phyloP scores from a whole-genome alignment of 768 basidiomycete genomes.

The Omphalotus guepiniiformis region DNA sequence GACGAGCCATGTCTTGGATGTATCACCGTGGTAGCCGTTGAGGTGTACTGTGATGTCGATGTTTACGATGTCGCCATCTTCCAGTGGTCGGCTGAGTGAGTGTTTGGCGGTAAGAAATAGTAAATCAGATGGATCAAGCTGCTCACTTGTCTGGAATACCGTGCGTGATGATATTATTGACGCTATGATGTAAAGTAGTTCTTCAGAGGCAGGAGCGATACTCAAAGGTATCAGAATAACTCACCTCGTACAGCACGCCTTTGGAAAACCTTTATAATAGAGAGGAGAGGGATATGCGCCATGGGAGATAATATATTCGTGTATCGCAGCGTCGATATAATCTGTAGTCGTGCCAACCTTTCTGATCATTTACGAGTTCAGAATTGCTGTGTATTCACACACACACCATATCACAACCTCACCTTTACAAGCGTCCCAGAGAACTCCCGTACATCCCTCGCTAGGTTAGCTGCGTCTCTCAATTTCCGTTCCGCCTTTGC shows the following conservation, averaged over 20 bases:
- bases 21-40: constrained; percentile 88
- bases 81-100: constrained; percentile 61
- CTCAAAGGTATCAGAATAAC: not conserved
- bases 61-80: constrained; percentile 84
- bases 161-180: constrained; percentile 85
- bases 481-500: constrained; percentile 48
- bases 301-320: constrained; percentile 61
- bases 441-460: constrained; percentile 51
- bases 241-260: constrained; percentile 70
- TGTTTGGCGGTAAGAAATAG: not conserved
- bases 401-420: constrained; percentile 10
- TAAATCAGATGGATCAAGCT: not conserved
- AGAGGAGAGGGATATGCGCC: constrained; percentile 87
- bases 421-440: constrained; percentile 54
- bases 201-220: constrained; percentile 35
- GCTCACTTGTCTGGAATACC: constrained; percentile 89
- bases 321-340: constrained; percentile 65
- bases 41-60: constrained; percentile 83
- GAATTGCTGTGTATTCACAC: constrained; percentile 1
- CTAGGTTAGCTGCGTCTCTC: constrained; percentile 51
- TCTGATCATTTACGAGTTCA: not conserved
- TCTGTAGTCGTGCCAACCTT: constrained; percentile 75
- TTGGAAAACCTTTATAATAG: constrained; percentile 69
- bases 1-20: constrained; percentile 78
- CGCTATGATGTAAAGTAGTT: constrained; percentile 53